phyloP scores from a whole-genome alignment of 306 rosid species.

The Sechiopsis laciniata region DNA sequence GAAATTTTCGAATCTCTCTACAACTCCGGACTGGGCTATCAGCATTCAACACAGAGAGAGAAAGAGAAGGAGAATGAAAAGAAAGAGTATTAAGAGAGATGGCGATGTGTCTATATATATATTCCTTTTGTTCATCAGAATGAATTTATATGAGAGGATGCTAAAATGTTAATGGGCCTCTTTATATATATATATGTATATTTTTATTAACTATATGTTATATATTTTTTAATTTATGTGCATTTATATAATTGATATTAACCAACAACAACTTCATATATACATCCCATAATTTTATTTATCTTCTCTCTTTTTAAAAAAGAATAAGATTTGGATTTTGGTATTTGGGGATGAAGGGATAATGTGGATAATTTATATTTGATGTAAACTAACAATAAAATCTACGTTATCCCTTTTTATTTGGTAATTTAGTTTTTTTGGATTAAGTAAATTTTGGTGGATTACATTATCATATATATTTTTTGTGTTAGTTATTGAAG shows the following conservation, averaged over 20 bases:
- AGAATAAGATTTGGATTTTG: not conserved
- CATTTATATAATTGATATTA: slow-evolving; percentile 23
- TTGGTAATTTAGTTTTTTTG: too few species aligned
- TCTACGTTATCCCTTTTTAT: not conserved
- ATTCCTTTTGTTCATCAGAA: slow-evolving; percentile 30
- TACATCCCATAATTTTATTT: slow-evolving; percentile 11
- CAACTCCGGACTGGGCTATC: slow-evolving; percentile 42
- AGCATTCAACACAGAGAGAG: slow-evolving; percentile 45
- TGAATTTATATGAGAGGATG: slow-evolving; percentile 19
- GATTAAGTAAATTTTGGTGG: too few species aligned
- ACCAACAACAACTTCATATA: slow-evolving; percentile 16
- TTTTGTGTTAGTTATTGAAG: not conserved
- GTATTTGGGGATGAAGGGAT: not conserved
- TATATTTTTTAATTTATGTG: not conserved
- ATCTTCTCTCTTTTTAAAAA: not conserved
- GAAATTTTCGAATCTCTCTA: slow-evolving; percentile 24
- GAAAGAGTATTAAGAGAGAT: slow-evolving; percentile 41
- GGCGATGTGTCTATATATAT: slow-evolving; percentile 35
- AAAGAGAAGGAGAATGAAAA: slow-evolving; percentile 13
- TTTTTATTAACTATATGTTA: not conserved
- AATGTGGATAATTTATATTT: not conserved
- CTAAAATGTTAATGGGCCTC: slow-evolving; percentile 19
- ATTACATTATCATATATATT: too few species aligned
- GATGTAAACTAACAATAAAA: not conserved
- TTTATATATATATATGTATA: not conserved